Evolutionary conservation across 1,139 yeast species (phyloP).

Genomic region (Protomyces arabidopsidicola): DNA sequence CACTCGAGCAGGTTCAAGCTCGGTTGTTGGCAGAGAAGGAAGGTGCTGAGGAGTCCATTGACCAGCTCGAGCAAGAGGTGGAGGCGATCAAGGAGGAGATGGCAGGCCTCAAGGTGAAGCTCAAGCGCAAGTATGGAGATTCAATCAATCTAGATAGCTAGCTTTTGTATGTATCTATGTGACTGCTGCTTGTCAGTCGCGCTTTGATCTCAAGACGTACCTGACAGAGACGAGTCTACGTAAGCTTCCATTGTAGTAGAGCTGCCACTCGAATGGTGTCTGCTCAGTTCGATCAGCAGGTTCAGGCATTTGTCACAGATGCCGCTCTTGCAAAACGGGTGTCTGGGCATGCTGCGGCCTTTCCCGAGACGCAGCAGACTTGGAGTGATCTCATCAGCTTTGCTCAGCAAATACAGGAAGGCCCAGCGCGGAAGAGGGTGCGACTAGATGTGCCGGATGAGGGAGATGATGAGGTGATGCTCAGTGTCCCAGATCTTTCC

Average conservation of each 20-base stretch:
- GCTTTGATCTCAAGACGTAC: background rate
- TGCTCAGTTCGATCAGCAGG: background rate
- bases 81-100: constrained; percentile 54
- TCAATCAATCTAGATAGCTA: constrained; percentile 70
- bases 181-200: background rate
- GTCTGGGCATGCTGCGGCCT: background rate
- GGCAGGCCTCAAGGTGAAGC: constrained; percentile 57
- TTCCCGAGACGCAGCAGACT: background rate
- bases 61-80: constrained; percentile 47
- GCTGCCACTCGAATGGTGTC: background rate
- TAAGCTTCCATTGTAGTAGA: too few relatives aligned
- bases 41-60: constrained; percentile 50
- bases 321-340: background rate
- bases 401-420: background rate
- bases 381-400: background rate
- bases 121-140: constrained; percentile 85
- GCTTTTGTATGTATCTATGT: background rate
- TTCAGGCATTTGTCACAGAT: background rate
- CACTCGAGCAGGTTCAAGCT: constrained; percentile 60
- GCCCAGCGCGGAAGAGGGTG: background rate
- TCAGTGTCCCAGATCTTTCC: constrained; percentile 33
- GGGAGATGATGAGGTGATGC: background rate
- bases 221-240: too few relatives aligned
- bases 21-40: constrained; percentile 58
- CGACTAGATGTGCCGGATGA: background rate